Conservation (phyloP, 257 asterid species). For the Primulina tabacum region DNA sequence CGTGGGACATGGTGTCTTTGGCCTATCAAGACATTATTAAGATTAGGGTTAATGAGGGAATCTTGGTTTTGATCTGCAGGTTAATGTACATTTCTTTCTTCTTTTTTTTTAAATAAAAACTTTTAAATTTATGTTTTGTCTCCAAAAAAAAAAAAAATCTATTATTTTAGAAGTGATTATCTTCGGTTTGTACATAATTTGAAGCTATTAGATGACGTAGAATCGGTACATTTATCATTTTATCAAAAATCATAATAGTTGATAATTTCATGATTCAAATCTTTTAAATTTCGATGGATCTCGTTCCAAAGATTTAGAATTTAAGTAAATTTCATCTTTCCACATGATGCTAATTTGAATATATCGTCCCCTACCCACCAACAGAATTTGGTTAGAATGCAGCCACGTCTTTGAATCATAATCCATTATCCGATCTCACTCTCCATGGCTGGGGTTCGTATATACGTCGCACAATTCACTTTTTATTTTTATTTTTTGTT, state of each 20-base stretch:
- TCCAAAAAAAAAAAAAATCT: no score
- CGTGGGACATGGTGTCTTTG: conserved; percentile 52
- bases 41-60: conserved; percentile 25
- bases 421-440: conserved; percentile 33
- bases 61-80: not conserved
- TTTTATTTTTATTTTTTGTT: not conserved
- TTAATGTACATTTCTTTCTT: not conserved
- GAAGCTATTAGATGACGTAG: no score
- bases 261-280: no score
- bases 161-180: no score
- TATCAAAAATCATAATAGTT: no score
- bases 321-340: no score
- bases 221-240: no score
- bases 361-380: not conserved
- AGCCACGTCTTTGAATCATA: conserved; percentile 33
- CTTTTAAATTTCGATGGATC: no score
- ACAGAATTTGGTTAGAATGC: conserved; percentile 32
- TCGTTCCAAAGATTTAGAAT: no score
- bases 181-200: no score
- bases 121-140: no score
- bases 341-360: not conserved
- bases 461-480: conserved; percentile 36
- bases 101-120: no score
- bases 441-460: conserved; percentile 44
- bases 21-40: conserved; percentile 42